Conservation (phyloP, 2,329 filamentous ascomycete species). For the Sporothrix variecibatus region DNA sequence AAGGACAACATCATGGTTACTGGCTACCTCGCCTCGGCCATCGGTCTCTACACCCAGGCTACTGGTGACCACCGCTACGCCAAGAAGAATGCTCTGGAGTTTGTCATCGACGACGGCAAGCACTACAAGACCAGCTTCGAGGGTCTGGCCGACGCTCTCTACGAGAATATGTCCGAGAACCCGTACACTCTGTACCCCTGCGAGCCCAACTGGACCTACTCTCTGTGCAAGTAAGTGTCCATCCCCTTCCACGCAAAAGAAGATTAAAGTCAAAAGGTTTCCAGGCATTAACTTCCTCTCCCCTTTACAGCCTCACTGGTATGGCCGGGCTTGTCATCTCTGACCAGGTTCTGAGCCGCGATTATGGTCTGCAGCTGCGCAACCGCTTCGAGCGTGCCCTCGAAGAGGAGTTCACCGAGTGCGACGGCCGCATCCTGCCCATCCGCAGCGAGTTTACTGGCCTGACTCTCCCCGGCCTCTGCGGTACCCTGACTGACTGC, state of each 20-base stretch:
- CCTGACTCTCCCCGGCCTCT: neutral
- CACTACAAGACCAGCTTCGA: neutral
- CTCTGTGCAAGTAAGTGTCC: slow-evolving; percentile 8
- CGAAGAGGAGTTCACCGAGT: neutral
- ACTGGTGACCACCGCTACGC: neutral
- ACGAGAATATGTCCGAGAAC: neutral
- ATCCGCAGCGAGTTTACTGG: slow-evolving; percentile 1
- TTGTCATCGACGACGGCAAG: neutral
- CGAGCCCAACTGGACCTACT: slow-evolving; percentile 13
- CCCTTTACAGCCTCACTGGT: too few species aligned
- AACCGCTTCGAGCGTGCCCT: neutral
- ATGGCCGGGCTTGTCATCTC: neutral
- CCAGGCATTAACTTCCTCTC: too few species aligned
- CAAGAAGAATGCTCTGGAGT: neutral
- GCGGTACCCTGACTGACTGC: neutral
- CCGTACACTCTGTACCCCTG: slow-evolving; percentile 4
- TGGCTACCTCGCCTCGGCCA: neutral
- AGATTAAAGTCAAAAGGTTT: too few species aligned
- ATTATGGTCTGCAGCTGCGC: neutral
- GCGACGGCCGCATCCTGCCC: neutral
- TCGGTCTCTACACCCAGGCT: neutral
- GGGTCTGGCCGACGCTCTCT: neutral
- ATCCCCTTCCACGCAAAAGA: too few species aligned
- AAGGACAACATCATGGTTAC: slow-evolving; percentile 16
- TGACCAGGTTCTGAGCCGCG: neutral